Evolutionary conservation across 2,329 filamentous ascomycete genomes (phyloP).

Genomic region (Colletotrichum tofieldiae): DNA sequence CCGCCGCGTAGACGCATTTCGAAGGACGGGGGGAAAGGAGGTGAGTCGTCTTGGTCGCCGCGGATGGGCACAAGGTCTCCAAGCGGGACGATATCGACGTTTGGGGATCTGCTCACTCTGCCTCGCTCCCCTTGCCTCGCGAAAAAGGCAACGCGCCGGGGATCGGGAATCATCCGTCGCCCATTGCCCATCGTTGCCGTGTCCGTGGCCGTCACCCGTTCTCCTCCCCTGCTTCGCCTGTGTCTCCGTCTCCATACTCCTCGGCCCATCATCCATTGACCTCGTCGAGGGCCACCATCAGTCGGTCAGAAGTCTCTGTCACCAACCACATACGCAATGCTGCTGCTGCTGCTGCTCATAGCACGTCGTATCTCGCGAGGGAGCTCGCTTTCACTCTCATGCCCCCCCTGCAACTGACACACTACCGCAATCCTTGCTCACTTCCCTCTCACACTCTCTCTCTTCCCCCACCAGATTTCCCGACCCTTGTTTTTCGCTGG

Average conservation of each 20-base stretch:
- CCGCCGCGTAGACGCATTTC: neutral
- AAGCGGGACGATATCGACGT: conserved; percentile 25
- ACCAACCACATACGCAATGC: neutral
- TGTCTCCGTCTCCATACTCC: conserved; percentile 29
- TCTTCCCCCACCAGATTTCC: conserved; percentile 32
- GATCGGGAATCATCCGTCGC: conserved; percentile 32
- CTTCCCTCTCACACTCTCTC: conserved; percentile 23
- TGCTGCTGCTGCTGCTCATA: neutral
- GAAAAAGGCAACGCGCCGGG: conserved; percentile 22
- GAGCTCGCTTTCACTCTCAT: neutral
- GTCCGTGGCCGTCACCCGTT: conserved; percentile 10
- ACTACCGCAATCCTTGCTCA: conserved; percentile 34
- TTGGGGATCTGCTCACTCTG: conserved; percentile 33
- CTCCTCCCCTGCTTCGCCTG: conserved; percentile 23
- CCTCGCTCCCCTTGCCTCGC: conserved; percentile 17
- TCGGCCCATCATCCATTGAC: conserved; percentile 13
- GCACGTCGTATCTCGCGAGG: conserved; percentile 28
- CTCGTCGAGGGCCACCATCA: neutral
- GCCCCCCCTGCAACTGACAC: conserved; percentile 6
- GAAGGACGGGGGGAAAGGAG: neutral
- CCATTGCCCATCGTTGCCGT: conserved; percentile 15
- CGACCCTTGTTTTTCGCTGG: conserved; percentile 35
- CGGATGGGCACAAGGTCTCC: neutral
- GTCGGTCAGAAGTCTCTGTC: neutral
- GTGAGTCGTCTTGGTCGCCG: too few species aligned